A percentile compares a stretch with the other conserved stretches of the same genome.
phyloP scores from a whole-genome alignment of 495 filamentous ascomycete genomes.

The Aspergillus homomorphus region DNA sequence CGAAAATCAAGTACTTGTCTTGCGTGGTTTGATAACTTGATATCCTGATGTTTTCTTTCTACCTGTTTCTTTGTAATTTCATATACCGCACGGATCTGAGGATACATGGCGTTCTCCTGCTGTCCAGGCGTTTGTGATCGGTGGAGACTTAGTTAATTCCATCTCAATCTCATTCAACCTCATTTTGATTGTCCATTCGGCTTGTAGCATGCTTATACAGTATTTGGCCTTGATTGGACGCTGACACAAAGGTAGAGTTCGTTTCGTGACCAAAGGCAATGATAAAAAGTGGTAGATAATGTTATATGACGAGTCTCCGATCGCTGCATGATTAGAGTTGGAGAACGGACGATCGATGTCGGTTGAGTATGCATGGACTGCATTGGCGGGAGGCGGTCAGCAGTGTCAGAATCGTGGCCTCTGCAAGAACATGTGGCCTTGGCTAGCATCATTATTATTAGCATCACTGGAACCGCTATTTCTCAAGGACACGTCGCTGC shows the following conservation, averaged over 20 bases:
- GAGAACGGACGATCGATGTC: not conserved
- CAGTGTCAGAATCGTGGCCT: constrained; percentile 30
- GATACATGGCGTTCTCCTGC: not conserved
- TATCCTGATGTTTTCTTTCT: constrained; percentile 1
- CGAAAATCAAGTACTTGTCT: not conserved
- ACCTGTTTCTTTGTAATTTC: not conserved
- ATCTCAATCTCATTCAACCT: not conserved
- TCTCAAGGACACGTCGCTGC: constrained; percentile 13
- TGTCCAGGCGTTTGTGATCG: not conserved
- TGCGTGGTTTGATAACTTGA: not conserved
- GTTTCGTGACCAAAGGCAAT: too few species aligned
- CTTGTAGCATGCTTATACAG: not conserved
- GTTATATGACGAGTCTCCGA: not conserved
- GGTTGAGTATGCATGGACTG: not conserved
- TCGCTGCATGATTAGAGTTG: not conserved
- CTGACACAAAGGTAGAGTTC: too few species aligned
- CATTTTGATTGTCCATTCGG: not conserved
- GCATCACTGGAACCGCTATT: not conserved
- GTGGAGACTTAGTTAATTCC: not conserved
- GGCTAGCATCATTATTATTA: constrained; percentile 14
- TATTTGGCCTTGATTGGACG: too few species aligned
- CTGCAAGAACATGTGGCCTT: constrained; percentile 40
- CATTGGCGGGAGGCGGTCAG: constrained; percentile 36
- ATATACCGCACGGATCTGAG: not conserved
- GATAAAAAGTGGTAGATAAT: not conserved